Evolutionary conservation across 495 filamentous ascomycete genomes (phyloP).

Genomic region (Hypoxylon fuscum): DNA sequence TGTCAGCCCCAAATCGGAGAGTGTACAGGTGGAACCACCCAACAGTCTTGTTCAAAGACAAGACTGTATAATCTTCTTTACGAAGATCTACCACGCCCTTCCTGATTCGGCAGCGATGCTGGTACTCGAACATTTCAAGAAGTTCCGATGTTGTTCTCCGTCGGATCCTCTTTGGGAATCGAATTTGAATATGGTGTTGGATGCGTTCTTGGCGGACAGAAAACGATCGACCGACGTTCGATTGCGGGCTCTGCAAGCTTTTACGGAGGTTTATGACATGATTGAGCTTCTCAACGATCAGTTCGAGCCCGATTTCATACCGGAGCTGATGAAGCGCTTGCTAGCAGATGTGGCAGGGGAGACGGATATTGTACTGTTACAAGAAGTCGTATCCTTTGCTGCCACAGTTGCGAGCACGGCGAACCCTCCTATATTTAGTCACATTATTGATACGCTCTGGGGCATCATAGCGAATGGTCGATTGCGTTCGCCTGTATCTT

Average conservation of each 20-base stretch:
- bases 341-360: conserved; percentile 63
- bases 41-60: conserved; percentile 65
- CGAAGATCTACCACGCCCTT: conserved; percentile 63
- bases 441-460: conserved; percentile 59
- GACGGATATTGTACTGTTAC: conserved; percentile 60
- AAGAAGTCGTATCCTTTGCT: conserved; percentile 60
- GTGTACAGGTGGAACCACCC: conserved; percentile 29
- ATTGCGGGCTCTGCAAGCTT: conserved; percentile 69
- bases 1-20: conserved; percentile 16
- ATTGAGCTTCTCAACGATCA: conserved; percentile 62
- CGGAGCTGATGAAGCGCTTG: conserved; percentile 54
- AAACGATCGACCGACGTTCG: conserved; percentile 72
- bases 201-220: conserved; percentile 71
- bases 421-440: conserved; percentile 59
- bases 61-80: conserved; percentile 74
- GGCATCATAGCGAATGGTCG: conserved; percentile 53
- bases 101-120: conserved; percentile 66
- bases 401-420: conserved; percentile 58
- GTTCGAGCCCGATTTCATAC: conserved; percentile 55
- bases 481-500: conserved; percentile 45
- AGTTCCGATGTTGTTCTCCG: conserved; percentile 74
- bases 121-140: conserved; percentile 66
- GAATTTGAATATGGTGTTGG: conserved; percentile 68
- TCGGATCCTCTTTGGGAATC: conserved; percentile 72
- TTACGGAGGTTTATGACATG: conserved; percentile 74